A percentile compares a stretch with the other conserved stretches of the same genome.
These are phyloP conservation scores for Powellomyces hirtus DNA, from an alignment of 192 early-diverging fungal species.

Conservation along the genomic window DNA sequence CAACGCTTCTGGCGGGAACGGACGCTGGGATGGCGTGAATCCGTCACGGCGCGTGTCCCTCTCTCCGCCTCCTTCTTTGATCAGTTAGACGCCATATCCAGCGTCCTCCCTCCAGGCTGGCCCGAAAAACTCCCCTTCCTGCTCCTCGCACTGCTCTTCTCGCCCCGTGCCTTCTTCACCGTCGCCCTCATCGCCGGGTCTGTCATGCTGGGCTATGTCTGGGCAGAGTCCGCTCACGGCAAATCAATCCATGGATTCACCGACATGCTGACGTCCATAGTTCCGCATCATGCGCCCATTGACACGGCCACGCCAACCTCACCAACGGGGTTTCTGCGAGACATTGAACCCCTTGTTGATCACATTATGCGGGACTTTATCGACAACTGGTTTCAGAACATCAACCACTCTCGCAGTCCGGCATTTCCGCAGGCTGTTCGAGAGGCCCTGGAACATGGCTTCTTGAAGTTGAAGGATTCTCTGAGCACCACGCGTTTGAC, in stretches of 20 bases:
- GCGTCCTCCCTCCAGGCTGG: neutral
- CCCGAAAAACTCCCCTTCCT: slow-evolving; percentile 21
- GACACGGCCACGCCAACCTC: neutral
- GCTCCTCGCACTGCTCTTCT: slow-evolving; percentile 15
- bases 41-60: neutral
- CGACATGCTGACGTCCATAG: neutral
- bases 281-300: neutral
- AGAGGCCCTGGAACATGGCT: slow-evolving; percentile 16
- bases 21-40: neutral
- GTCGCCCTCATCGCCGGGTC: neutral
- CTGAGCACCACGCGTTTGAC: slow-evolving; percentile 13
- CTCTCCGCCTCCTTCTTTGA: neutral
- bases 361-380: slow-evolving; percentile 44
- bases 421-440: slow-evolving; percentile 38
- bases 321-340: neutral
- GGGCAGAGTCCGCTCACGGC: neutral
- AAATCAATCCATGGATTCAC: neutral
- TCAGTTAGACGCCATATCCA: neutral
- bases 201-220: slow-evolving; percentile 2
- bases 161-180: slow-evolving; percentile 6
- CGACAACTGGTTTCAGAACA: slow-evolving; percentile 32
- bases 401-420: slow-evolving; percentile 38
- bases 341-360: slow-evolving; percentile 25
- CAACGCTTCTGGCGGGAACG: neutral
- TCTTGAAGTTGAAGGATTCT: slow-evolving; percentile 22